phyloP scores from a whole-genome alignment of 2,329 filamentous ascomycete genomes.

The Tolypocladium guangdongense region DNA sequence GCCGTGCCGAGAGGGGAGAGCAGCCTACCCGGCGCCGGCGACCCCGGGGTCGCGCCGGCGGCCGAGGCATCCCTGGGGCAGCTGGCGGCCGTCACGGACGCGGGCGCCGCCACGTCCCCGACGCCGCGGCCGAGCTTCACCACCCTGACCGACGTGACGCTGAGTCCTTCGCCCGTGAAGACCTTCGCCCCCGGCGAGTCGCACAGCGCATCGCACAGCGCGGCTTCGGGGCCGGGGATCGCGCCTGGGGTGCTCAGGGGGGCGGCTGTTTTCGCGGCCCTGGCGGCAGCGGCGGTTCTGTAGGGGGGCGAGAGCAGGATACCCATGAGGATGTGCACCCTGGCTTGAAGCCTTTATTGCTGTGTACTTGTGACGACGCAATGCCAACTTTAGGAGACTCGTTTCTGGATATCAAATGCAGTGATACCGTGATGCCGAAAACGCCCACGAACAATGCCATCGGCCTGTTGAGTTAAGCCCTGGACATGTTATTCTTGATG shows the following conservation, averaged over 20 bases:
- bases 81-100: not conserved
- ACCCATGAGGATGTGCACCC: not conserved
- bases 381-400: not conserved
- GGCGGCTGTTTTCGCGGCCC: not conserved
- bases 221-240: not conserved
- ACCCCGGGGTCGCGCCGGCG: not conserved
- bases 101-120: not conserved
- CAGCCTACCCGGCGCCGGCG: not conserved
- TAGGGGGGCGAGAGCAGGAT: not conserved
- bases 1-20: not conserved
- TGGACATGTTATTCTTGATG: slow-evolving; percentile 26
- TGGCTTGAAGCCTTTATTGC: no score
- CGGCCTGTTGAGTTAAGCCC: not conserved
- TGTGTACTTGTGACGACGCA: not conserved
- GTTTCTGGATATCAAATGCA: not conserved
- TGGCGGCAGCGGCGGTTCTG: not conserved
- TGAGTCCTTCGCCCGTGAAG: not conserved
- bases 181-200: not conserved
- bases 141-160: not conserved
- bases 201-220: not conserved
- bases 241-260: not conserved
- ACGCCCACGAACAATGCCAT: not conserved
- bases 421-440: not conserved
- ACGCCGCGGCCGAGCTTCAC: not conserved
- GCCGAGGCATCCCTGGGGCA: not conserved